Evolutionary conservation across 2,329 filamentous ascomycete species (phyloP), one percentile per base, ranked within the genome.

Genomic region (Colletotrichum cereale): DNA sequence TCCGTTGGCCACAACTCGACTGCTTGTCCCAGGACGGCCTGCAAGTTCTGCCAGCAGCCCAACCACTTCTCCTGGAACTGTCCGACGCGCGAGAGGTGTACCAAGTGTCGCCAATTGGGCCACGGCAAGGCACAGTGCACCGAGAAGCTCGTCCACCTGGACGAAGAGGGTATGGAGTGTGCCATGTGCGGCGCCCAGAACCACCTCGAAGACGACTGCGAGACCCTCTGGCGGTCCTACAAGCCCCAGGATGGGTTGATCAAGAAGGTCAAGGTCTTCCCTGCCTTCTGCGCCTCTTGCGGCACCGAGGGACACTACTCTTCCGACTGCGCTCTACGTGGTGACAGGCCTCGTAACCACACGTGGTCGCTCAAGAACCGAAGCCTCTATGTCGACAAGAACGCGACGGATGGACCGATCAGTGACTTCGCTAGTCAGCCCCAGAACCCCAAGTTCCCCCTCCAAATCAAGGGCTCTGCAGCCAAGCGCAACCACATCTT

Each of bases 71-170:
- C 83, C 6, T 84, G 84, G 73, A 81, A 79, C 65, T 92, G 90
- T 74, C 86, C 88, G 14, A 81, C 80, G 6, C 83, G 82, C 42
- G 78, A 79, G 42, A 84, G 88, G 72, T 91, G 89, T 77, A 77
- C 75, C 60, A 90, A 89, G 76, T 94, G 92, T 79, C 86, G 84
- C 58, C 88, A 91, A 78, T 82, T 87, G 53, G 92, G 91, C 12
- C 92, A 94, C 76, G 75, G 76, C 62, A 79, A 81, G 24, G 75
- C 79, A 1, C 75, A 80, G 10, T 94, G 92, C 76, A 75, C 79
- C 2, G 89, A 91, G 73, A 89, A 89, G 72, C 83, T 92, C 52
- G 78, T 80, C 3, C 74, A 86, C 62, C 81, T 85, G 21, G 86
- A 85, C 73, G 84, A 84, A 21, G 89, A 91, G 66, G 84, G 85